Conservation (phyloP, 208 protist genomes). For the Acanthamoeba castellanii region DNA sequence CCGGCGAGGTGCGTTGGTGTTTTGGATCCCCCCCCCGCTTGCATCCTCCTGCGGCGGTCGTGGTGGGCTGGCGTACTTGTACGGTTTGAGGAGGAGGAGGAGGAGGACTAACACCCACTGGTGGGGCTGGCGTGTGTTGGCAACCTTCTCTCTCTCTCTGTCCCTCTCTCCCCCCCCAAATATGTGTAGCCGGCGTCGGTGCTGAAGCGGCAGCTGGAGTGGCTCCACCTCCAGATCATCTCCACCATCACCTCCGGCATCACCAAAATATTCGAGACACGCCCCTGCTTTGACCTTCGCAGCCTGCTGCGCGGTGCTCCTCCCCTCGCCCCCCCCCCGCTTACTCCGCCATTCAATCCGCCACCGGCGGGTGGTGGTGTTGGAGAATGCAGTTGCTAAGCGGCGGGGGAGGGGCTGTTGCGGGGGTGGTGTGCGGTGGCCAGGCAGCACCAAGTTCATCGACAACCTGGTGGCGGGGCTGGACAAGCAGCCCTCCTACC, state of each 20-base stretch:
- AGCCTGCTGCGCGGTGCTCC: slow-evolving; percentile 55
- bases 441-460: slow-evolving; percentile 44
- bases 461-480: slow-evolving; percentile 46
- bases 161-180: neutral
- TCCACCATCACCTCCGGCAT: slow-evolving; percentile 73
- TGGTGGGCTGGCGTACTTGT: no score
- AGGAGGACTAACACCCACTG: no score
- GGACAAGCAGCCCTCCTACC: slow-evolving; percentile 5
- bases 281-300: slow-evolving; percentile 57
- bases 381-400: no score
- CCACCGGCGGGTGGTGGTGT: no score
- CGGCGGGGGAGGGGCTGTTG: no score
- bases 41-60: no score
- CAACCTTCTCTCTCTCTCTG: neutral
- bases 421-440: neutral
- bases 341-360: no score
- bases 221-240: slow-evolving; percentile 78
- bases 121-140: no score
- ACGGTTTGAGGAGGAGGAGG: no score
- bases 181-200: slow-evolving; percentile 10
- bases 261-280: slow-evolving; percentile 72
- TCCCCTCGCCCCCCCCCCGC: no score
- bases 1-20: slow-evolving; percentile 51
- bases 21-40: no score
- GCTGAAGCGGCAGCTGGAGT: slow-evolving; percentile 79